phyloP scores from a whole-genome alignment of 2,329 filamentous ascomycete genomes.

The Cyphellophora attinorum region DNA sequence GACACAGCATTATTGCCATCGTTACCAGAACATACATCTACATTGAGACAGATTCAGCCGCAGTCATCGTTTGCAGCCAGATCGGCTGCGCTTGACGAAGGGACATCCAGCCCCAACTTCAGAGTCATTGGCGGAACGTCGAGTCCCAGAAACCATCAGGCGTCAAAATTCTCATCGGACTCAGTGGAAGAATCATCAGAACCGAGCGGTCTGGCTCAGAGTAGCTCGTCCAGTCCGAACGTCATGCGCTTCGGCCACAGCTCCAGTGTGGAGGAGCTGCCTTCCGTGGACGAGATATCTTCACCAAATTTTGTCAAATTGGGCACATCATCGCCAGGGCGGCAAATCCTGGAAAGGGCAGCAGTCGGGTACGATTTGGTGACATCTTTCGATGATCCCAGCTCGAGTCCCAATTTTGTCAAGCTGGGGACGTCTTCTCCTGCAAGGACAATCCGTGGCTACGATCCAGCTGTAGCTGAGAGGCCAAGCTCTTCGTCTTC shows the following conservation, averaged over 20 bases:
- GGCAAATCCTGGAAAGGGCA: slow-evolving; percentile 16
- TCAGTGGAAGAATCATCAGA: slow-evolving; percentile 22
- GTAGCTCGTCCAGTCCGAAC: slow-evolving; percentile 30
- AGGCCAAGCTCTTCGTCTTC: slow-evolving; percentile 30
- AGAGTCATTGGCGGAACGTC: slow-evolving; percentile 1
- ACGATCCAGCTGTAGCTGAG: slow-evolving; percentile 25
- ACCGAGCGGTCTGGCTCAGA: slow-evolving; percentile 10
- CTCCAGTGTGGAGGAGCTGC: not conserved
- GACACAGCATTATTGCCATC: slow-evolving; percentile 15
- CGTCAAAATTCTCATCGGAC: slow-evolving; percentile 21
- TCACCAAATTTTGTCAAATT: slow-evolving; percentile 31
- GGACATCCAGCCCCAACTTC: not conserved
- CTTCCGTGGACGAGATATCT: slow-evolving; percentile 21
- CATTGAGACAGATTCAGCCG: not conserved
- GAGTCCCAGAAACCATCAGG: slow-evolving; percentile 8
- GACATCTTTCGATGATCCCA: slow-evolving; percentile 14
- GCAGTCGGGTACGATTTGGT: not conserved
- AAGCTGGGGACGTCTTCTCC: slow-evolving; percentile 28
- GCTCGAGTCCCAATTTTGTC: slow-evolving; percentile 32
- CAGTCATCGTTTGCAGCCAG: not conserved
- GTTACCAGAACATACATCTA: slow-evolving; percentile 6
- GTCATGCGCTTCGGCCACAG: slow-evolving; percentile 23
- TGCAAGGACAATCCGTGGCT: slow-evolving; percentile 22
- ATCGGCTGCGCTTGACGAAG: not conserved
- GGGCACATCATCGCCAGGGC: slow-evolving; percentile 26